Conservation (phyloP, 2,329 filamentous ascomycete genomes). For the Xylariaceae sp. region DNA sequence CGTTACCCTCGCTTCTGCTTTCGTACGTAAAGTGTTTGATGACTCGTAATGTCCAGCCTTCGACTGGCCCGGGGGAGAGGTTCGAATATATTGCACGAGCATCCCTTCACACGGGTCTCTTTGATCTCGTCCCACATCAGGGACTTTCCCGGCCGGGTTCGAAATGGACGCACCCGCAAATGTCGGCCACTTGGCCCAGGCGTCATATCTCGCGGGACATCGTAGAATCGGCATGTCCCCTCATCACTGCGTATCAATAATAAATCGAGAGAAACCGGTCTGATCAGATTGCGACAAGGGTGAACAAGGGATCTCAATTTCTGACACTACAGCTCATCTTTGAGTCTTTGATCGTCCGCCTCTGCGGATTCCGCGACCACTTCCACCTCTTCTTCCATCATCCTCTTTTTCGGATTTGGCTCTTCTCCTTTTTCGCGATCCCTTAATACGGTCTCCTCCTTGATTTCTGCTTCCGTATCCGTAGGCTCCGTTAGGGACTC, state of each 20-base stretch:
- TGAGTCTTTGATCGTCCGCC: conserved; percentile 30
- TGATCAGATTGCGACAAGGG: not conserved
- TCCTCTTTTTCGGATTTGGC: conserved; percentile 28
- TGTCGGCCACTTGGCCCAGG: not conserved
- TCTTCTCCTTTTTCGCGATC: conserved; percentile 29
- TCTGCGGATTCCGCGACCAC: conserved; percentile 19
- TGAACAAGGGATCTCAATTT: conserved; percentile 20
- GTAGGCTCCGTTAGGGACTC: conserved; percentile 2
- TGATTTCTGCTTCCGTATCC: conserved; percentile 19
- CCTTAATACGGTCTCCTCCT: conserved; percentile 31
- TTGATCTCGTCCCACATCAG: not conserved
- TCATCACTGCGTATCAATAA: not conserved
- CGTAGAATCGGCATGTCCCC: too few relatives aligned
- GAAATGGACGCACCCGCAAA: not conserved
- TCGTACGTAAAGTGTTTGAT: not conserved
- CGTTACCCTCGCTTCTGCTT: not conserved
- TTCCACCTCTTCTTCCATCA: conserved; percentile 30
- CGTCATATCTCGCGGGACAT: not conserved
- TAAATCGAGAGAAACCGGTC: not conserved
- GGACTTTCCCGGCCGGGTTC: not conserved
- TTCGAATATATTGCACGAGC: conserved; percentile 4
- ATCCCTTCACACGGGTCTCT: conserved; percentile 1
- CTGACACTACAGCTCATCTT: conserved; percentile 37
- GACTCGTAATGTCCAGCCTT: not conserved
- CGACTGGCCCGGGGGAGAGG: conserved; percentile 13